A percentile compares a stretch with the other conserved stretches of the same genome.
phyloP scores from a whole-genome alignment of 305 asterid species.

The Rubia balearica region DNA sequence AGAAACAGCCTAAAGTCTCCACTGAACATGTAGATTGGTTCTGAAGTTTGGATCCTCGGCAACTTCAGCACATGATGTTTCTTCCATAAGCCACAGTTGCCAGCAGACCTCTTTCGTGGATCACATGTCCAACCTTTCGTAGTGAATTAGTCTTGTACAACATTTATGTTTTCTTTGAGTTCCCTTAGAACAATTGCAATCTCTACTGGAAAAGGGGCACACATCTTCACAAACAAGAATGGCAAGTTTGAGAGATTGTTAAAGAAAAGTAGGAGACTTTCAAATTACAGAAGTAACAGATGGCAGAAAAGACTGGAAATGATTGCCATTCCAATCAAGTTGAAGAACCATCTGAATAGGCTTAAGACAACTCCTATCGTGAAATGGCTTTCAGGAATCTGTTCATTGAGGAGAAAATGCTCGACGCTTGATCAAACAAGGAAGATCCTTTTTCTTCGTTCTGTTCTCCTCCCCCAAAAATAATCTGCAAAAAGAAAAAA shows the following conservation, averaged over 20 bases:
- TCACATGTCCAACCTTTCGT: background rate
- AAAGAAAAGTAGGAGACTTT: background rate
- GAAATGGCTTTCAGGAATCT: conserved; percentile 88
- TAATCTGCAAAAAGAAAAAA: conserved; percentile 37
- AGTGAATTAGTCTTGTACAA: background rate
- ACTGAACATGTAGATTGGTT: conserved; percentile 52
- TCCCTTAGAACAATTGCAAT: background rate
- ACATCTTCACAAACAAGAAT: background rate
- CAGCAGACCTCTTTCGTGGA: background rate
- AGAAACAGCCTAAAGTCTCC: conserved; percentile 44
- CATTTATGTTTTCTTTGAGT: background rate
- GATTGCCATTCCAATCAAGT: background rate
- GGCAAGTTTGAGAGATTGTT: background rate
- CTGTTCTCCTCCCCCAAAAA: conserved; percentile 54
- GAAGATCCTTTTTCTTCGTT: conserved; percentile 47
- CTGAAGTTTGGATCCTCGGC: conserved; percentile 1
- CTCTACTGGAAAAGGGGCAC: background rate
- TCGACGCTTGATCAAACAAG: conserved; percentile 70
- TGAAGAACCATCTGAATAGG: background rate
- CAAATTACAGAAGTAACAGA: background rate
- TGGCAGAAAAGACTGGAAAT: background rate
- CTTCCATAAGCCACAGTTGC: background rate
- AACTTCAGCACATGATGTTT: background rate
- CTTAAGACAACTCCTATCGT: conserved; percentile 27
- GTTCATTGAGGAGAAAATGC: conserved; percentile 70